phyloP scores from a whole-genome alignment of 2,329 filamentous ascomycete genomes.

The Furcasterigmium furcatum region DNA sequence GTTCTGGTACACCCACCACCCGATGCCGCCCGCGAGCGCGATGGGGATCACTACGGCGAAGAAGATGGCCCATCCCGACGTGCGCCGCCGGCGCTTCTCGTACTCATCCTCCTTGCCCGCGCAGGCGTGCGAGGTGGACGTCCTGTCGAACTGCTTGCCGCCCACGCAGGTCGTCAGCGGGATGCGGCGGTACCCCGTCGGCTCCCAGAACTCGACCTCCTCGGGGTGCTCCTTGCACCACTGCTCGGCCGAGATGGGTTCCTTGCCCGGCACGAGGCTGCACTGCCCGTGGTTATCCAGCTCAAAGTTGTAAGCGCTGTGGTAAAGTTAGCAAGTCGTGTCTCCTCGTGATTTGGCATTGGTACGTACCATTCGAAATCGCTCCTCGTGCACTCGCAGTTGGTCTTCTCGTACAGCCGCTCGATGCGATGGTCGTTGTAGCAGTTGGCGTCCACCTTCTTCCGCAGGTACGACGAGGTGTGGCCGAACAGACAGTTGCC shows the following conservation, averaged over 20 bases:
- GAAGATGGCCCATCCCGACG: slow-evolving; percentile 74
- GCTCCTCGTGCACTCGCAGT: slow-evolving; percentile 78
- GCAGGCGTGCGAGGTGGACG: slow-evolving; percentile 60
- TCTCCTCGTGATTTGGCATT: neutral
- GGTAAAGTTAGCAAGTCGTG: slow-evolving; percentile 18
- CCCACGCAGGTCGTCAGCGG: slow-evolving; percentile 84
- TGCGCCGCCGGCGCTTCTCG: slow-evolving; percentile 62
- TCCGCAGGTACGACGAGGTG: slow-evolving; percentile 83
- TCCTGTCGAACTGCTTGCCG: slow-evolving; percentile 72
- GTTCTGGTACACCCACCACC: slow-evolving; percentile 81
- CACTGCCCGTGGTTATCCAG: slow-evolving; percentile 75
- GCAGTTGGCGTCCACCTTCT: slow-evolving; percentile 75
- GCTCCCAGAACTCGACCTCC: slow-evolving; percentile 74
- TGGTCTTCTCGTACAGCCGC: slow-evolving; percentile 67
- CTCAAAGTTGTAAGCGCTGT: slow-evolving; percentile 90
- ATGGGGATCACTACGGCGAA: slow-evolving; percentile 80
- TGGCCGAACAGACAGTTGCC: slow-evolving; percentile 92
- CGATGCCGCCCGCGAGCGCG: slow-evolving; percentile 63
- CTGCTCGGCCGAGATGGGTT: slow-evolving; percentile 49
- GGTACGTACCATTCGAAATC: slow-evolving; percentile 86
- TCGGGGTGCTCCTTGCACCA: slow-evolving; percentile 61
- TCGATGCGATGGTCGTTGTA: slow-evolving; percentile 75
- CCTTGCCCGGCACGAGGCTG: slow-evolving; percentile 68
- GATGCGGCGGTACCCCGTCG: slow-evolving; percentile 85
- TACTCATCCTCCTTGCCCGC: slow-evolving; percentile 81